phyloP scores from a whole-genome alignment of 129 eudicot species.

The Smallanthus sonchifolius region DNA sequence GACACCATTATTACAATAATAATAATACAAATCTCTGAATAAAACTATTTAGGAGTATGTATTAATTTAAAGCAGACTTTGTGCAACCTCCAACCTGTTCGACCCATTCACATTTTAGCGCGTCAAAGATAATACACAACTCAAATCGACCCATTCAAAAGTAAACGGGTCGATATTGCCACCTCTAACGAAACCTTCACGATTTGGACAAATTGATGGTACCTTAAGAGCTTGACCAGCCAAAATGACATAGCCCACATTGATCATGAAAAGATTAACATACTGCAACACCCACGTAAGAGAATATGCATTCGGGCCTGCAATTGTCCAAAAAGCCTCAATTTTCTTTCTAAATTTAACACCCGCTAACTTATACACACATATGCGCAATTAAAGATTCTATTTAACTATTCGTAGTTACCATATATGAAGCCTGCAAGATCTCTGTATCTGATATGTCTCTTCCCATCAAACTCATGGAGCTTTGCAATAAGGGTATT shows the following conservation, averaged over 20 bases:
- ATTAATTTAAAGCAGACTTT: neutral
- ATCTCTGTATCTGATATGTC: constrained; percentile 96
- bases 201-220: neutral
- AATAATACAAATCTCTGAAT: neutral
- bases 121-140: neutral
- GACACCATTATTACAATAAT: neutral
- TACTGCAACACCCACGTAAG: constrained; percentile 87
- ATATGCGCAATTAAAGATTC: neutral
- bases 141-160: neutral
- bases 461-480: constrained; percentile 88
- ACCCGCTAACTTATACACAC: neutral
- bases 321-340: constrained; percentile 24
- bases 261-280: constrained; percentile 81
- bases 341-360: constrained; percentile 7
- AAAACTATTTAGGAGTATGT: neutral
- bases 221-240: constrained; percentile 95
- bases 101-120: neutral
- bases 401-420: constrained; percentile 4
- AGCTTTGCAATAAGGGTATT: constrained; percentile 84
- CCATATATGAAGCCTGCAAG: constrained; percentile 95
- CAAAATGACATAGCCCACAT: constrained; percentile 77
- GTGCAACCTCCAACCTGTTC: neutral
- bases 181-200: neutral
- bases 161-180: neutral
- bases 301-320: constrained; percentile 74